Base-by-base conservation (phyloP, 2,329 filamentous ascomycete genomes). In the Sphaceloma murrayae region DNA sequence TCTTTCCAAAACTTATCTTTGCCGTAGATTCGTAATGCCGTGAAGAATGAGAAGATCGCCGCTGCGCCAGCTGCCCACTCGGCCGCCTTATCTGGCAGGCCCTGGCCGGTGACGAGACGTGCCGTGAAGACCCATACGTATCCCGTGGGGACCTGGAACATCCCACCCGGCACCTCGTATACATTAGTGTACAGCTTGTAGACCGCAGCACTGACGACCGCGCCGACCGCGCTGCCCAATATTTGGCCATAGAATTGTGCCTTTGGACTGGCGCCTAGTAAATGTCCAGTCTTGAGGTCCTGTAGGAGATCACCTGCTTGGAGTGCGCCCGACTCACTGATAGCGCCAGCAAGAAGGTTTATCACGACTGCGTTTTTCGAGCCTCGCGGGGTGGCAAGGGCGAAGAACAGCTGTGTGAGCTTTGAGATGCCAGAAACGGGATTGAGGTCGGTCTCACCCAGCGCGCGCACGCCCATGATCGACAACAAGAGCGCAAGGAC, bases 111-210 rank as follows among this genome's bases (percentile, higher is more conserved):
- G 7, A 98, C 88, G 2, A 98, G 72, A 11, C 91, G 74, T 1
- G 91, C 89, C 0, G 91, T 98, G 62, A 95, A 95, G 43, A 98
- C 84, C 91, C 91, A 98, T 4, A 98, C 88, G 59, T 89, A 95
- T 1, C 80, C 89, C 0, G 91, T 96, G 0, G 91, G 91, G 1
- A 94, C 87, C 58, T 94, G 83, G 61, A 98, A 96, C 43, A 95
- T 68, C 7, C 85, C 80, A 0, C 88, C 85, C 0, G 91, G 91
- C 4, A 98, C 82, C 29, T 79, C 70, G 57, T 98, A 98, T 1
- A 95, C 88, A 24, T 75, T 80, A 2, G 87, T 89, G 58, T 98
- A 98, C 10, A 96, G 68, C 47, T 80, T 80, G 62, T 98, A 98
- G 2, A 96, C 82, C 2, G 82, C 74, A 0, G 89, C 87, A 48